Percentiles rank a stretch among this genome's conserved stretches.
These are phyloP conservation scores for Mrakia frigida DNA, from an alignment of 768 basidiomycete genomes.

Conservation along the genomic window DNA sequence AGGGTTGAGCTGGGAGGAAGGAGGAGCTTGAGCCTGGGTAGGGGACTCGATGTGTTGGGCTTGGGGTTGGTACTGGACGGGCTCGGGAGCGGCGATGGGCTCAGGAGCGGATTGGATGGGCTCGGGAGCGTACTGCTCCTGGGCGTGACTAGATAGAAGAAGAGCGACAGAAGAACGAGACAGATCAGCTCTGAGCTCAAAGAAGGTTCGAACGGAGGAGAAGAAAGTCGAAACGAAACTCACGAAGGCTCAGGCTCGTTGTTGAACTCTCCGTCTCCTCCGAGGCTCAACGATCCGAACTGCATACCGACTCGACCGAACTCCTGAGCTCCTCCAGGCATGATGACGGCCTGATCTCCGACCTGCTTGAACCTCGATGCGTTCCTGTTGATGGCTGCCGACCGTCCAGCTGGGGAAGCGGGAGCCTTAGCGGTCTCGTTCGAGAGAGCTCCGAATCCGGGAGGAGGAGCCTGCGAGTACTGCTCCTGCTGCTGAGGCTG, in stretches of 20 bases:
- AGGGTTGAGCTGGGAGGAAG: constrained; percentile 14
- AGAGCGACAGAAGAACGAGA: neutral
- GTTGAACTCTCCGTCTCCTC: constrained; percentile 36
- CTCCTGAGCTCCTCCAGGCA: constrained; percentile 39
- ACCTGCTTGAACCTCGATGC: constrained; percentile 41
- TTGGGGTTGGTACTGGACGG: constrained; percentile 25
- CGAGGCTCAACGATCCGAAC: constrained; percentile 46
- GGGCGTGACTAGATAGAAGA: constrained; percentile 17
- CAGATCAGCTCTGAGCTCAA: neutral
- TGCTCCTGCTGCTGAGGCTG: constrained; percentile 9
- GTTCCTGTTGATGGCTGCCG: constrained; percentile 35
- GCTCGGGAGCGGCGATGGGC: constrained; percentile 37
- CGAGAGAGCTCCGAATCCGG: constrained; percentile 42
- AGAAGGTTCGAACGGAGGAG: neutral
- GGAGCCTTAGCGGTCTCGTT: constrained; percentile 27
- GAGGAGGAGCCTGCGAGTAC: constrained; percentile 36
- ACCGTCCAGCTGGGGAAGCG: constrained; percentile 38
- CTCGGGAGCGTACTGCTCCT: constrained; percentile 32
- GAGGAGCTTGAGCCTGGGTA: constrained; percentile 6
- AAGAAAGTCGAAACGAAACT: neutral
- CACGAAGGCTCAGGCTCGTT: constrained; percentile 26
- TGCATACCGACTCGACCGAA: constrained; percentile 43
- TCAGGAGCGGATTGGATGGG: constrained; percentile 30
- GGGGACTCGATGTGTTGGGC: constrained; percentile 21
- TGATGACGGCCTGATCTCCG: constrained; percentile 45